Percentiles rank a stretch among this genome's conserved stretches.
Evolutionary conservation across 2,329 filamentous ascomycete genomes (phyloP).

Genomic region (Hypoxylon sp.): DNA sequence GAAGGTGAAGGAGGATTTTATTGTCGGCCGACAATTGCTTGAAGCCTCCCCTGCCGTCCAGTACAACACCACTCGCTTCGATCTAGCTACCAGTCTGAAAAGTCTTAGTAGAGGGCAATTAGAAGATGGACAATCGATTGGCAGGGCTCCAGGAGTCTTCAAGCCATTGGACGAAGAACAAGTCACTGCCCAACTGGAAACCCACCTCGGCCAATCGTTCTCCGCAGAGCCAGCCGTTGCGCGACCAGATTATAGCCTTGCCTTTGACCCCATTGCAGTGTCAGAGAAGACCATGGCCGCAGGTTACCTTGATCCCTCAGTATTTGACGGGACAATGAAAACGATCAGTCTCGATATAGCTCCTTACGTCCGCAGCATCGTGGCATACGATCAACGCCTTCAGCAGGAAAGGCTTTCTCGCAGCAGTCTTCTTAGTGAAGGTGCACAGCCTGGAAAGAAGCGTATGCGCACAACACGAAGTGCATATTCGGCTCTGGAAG

Average conservation of each 20-base stretch:
- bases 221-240: slow-evolving; percentile 54
- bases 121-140: background rate
- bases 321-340: slow-evolving; percentile 79
- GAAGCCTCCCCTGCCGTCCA: slow-evolving; percentile 59
- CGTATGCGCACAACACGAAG: slow-evolving; percentile 79
- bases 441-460: slow-evolving; percentile 66
- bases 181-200: slow-evolving; percentile 55
- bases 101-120: slow-evolving; percentile 52
- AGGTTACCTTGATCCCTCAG: slow-evolving; percentile 74
- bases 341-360: slow-evolving; percentile 83
- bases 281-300: slow-evolving; percentile 61
- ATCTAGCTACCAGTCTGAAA: slow-evolving; percentile 56
- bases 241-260: slow-evolving; percentile 69
- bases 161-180: slow-evolving; percentile 44
- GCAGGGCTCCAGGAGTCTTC: background rate
- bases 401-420: slow-evolving; percentile 76
- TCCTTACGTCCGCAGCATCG: slow-evolving; percentile 90
- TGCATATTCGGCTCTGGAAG: slow-evolving; percentile 83
- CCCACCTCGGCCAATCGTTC: slow-evolving; percentile 53
- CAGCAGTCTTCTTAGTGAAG: slow-evolving; percentile 74
- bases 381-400: slow-evolving; percentile 79
- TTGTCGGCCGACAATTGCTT: slow-evolving; percentile 64
- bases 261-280: slow-evolving; percentile 73
- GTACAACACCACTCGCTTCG: slow-evolving; percentile 53
- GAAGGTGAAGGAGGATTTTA: slow-evolving; percentile 66